phyloP scores from a whole-genome alignment of 2,329 filamentous ascomycete genomes.

The Pyrenophora tritici-repentis region DNA sequence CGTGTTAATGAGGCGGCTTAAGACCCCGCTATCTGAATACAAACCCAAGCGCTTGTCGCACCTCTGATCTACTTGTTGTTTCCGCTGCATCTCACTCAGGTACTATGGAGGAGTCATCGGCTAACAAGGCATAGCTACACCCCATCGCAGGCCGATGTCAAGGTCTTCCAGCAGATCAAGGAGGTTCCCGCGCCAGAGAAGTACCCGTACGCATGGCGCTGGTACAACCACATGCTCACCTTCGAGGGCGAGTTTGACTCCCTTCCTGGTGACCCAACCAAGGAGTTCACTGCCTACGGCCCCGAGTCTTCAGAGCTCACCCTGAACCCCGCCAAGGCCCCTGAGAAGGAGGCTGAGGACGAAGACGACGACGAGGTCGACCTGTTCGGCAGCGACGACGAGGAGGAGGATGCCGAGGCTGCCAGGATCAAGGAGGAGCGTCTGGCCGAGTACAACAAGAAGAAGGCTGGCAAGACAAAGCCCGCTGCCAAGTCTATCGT shows the following conservation, averaged over 20 bases:
- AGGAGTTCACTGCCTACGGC: slow-evolving; percentile 88
- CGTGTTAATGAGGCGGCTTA: slow-evolving; percentile 95
- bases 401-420: slow-evolving; percentile 71
- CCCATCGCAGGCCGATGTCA: slow-evolving; percentile 94
- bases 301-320: slow-evolving; percentile 79
- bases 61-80: slow-evolving; percentile 60
- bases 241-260: slow-evolving; percentile 91
- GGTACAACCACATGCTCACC: slow-evolving; percentile 98
- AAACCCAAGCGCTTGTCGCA: slow-evolving; percentile 75
- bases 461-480: slow-evolving; percentile 95
- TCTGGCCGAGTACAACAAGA: slow-evolving; percentile 91
- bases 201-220: slow-evolving; percentile 92
- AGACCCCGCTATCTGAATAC: slow-evolving; percentile 85
- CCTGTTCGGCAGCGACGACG: slow-evolving; percentile 90
- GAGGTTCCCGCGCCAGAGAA: slow-evolving; percentile 77
- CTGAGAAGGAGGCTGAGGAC: slow-evolving; percentile 64
- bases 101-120: slow-evolving; percentile 21
- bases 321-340: slow-evolving; percentile 84
- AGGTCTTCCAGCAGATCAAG: slow-evolving; percentile 87
- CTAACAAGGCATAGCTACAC: slow-evolving; percentile 55
- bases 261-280: slow-evolving; percentile 87
- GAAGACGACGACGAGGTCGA: slow-evolving; percentile 77
- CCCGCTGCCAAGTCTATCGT: slow-evolving; percentile 93
- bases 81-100: slow-evolving; percentile 15
- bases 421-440: slow-evolving; percentile 83